Base-by-base conservation (phyloP, 768 basidiomycete genomes). In the Dioszegia crocea region DNA sequence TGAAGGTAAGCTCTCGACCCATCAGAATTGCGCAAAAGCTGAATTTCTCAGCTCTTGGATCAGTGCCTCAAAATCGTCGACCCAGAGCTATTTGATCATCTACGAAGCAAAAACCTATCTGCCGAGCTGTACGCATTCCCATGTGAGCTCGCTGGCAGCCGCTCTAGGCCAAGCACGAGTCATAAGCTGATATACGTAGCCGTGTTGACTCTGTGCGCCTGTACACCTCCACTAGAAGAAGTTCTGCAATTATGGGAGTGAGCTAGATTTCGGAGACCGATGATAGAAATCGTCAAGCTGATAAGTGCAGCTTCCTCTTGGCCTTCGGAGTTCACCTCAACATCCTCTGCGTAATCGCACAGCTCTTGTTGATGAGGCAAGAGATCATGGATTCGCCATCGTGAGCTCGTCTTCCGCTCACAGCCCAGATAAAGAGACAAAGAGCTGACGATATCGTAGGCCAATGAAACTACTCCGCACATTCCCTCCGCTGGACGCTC, bases 41-140 rank as follows among this genome's bases (percentile, higher is more conserved):
- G 44, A 29, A 56, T 27, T 12, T n/a, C 24, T 23, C 27, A 97
- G 94, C 85, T 99, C 23, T 81, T 98, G 8, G 94, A 99, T 74
- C 83, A 86, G 61, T 98, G 93, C 75, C 80, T 99, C 36, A 86
- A 90, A 70, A 86, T 91, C 51, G 87, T 98, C 12, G 96, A 99
- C 72, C 85, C 87, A 0, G 88, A 91, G 47, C 80, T 98, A 24
- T 94, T 84, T 73, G 79, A 80, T 14, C 82, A 92, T 77, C 80
- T 99, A 36, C 84, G 88, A 39, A 87, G 86, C 31, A 96, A 92
- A 71, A 94, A 94, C 66, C 83, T 99, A 6, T 88, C 87, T 10
- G 96, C 96, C 3, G 93, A 98, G 76, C 84, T 99, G 24, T 98
- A 98, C 75, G 96, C 94, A 2, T 99, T 99, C 73, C 91, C 96